phyloP scores from a whole-genome alignment of 1,284 basidiomycete species.

The Puccinia hordei region DNA sequence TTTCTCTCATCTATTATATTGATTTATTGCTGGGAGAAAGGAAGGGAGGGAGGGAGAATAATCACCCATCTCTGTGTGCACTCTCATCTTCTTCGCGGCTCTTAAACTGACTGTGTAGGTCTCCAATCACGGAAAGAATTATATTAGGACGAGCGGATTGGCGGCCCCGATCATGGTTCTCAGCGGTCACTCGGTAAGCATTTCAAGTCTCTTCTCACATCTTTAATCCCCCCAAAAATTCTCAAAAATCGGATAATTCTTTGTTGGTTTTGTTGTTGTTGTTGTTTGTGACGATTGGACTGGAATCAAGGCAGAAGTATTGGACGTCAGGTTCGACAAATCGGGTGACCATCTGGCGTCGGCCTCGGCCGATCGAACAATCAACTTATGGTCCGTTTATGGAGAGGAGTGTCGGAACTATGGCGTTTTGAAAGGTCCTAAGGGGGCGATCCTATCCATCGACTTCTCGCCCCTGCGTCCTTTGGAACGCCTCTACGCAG shows the following conservation, averaged over 20 bases:
- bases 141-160: slow-evolving; percentile 36
- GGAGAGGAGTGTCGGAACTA: slow-evolving; percentile 46
- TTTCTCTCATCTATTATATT: no score
- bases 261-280: no score
- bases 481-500: slow-evolving; percentile 46
- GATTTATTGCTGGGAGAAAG: no score
- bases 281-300: no score
- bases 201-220: background rate
- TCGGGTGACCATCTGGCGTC: slow-evolving; percentile 56
- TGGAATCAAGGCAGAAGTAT: slow-evolving; percentile 54
- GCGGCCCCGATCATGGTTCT: slow-evolving; percentile 45
- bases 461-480: slow-evolving; percentile 55
- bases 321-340: slow-evolving; percentile 57
- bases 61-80: background rate
- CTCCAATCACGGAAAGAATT: slow-evolving; percentile 19
- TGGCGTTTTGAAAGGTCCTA: slow-evolving; percentile 52
- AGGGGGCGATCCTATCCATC: slow-evolving; percentile 51
- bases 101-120: background rate
- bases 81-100: background rate
- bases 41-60: no score
- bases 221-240: background rate
- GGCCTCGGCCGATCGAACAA: slow-evolving; percentile 55
- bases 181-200: slow-evolving; percentile 42
- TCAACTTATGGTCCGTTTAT: slow-evolving; percentile 52
- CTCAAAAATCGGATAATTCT: background rate